A percentile compares a stretch with the other conserved stretches of the same genome.
Evolutionary conservation across 2,329 filamentous ascomycete genomes (phyloP).

Genomic region (Gnomoniopsis smithogilvyi): DNA sequence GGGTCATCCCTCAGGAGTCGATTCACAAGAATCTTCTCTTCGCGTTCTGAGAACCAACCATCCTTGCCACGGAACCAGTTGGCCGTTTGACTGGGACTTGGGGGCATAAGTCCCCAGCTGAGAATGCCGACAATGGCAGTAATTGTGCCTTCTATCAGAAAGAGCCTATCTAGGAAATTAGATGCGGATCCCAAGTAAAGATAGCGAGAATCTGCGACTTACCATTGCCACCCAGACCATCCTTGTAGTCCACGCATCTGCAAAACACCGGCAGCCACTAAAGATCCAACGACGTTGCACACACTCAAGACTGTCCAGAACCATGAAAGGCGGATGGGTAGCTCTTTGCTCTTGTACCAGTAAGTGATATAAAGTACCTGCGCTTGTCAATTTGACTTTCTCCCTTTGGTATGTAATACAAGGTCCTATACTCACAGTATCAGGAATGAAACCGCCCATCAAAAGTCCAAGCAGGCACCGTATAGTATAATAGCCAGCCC

Average conservation of each 20-base stretch:
- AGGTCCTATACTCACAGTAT: constrained; percentile 40
- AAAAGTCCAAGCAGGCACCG: constrained; percentile 41
- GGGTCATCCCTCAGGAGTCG: constrained; percentile 58
- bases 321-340: constrained; percentile 58
- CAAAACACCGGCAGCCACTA: constrained; percentile 52
- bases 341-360: constrained; percentile 70
- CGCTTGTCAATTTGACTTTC: too few relatives aligned
- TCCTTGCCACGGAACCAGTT: constrained; percentile 54
- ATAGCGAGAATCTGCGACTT: too few relatives aligned
- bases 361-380: constrained; percentile 66
- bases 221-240: constrained; percentile 36
- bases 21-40: constrained; percentile 62
- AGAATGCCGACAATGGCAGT: constrained; percentile 41
- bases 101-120: constrained; percentile 43
- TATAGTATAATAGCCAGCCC: constrained; percentile 28
- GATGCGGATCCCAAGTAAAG: too few relatives aligned
- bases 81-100: constrained; percentile 46
- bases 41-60: constrained; percentile 61
- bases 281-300: constrained; percentile 50
- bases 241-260: constrained; percentile 49
- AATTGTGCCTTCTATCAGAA: constrained; percentile 49
- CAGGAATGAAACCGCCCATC: constrained; percentile 61
- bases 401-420: too few relatives aligned
- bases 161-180: constrained; percentile 22
- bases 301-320: constrained; percentile 62